Conservation (phyloP, 2,329 filamentous ascomycete genomes). For the Microsporum canis region DNA sequence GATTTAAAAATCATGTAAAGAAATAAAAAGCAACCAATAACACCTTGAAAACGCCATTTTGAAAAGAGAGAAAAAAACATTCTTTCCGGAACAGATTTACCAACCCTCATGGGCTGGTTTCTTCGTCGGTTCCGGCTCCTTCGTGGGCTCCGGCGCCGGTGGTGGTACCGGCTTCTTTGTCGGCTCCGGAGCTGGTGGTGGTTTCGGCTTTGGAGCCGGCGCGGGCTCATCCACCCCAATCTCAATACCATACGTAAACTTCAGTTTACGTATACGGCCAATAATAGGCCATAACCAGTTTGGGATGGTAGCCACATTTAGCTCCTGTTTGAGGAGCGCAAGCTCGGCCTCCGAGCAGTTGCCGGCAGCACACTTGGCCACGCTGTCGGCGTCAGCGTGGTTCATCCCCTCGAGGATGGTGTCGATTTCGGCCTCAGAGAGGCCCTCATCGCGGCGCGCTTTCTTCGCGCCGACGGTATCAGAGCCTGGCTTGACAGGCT, state of each 20-base stretch:
- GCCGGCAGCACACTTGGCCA: slow-evolving; percentile 4
- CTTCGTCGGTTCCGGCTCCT: neutral
- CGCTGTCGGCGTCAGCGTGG: neutral
- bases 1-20: neutral
- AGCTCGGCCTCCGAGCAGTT: slow-evolving; percentile 6
- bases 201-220: neutral
- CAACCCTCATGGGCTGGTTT: neutral
- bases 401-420: neutral
- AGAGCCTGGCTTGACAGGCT: neutral
- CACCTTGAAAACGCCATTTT: neutral
- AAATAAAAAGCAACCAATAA: neutral
- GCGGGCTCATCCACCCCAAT: neutral
- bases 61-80: neutral
- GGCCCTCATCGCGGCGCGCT: slow-evolving; percentile 4
- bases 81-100: neutral
- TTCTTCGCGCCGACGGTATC: neutral
- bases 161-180: neutral
- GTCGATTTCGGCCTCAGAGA: neutral
- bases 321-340: neutral
- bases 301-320: slow-evolving; percentile 6
- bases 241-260: slow-evolving; percentile 12
- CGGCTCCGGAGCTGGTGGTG: neutral
- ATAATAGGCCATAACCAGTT: slow-evolving; percentile 7
- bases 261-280: slow-evolving; percentile 6
- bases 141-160: neutral